phyloP scores from a whole-genome alignment of 768 basidiomycete species.

The Calvatia gigantea region DNA sequence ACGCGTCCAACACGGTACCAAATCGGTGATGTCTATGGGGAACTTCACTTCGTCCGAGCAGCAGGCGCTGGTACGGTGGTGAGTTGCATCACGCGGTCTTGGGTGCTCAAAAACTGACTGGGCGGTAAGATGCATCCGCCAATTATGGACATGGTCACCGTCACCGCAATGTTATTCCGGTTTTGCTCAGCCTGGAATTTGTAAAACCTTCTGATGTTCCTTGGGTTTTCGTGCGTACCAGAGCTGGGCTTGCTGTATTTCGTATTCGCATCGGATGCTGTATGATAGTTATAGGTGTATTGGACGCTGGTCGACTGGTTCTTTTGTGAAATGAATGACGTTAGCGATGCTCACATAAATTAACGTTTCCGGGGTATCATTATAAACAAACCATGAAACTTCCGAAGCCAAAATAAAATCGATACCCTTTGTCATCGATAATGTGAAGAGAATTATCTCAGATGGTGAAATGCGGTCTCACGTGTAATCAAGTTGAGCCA shows the following conservation, averaged over 20 bases:
- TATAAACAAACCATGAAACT: background rate
- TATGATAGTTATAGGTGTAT: conserved; percentile 11
- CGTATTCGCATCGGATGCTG: conserved; percentile 11
- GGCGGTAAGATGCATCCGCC: conserved; percentile 72
- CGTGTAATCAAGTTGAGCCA: conserved; percentile 33
- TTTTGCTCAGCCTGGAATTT: conserved; percentile 60
- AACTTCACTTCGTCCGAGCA: conserved; percentile 76
- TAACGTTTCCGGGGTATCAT: conserved; percentile 7
- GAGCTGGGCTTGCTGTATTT: conserved; percentile 4
- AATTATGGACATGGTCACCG: conserved; percentile 85
- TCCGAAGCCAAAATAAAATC: conserved; percentile 9
- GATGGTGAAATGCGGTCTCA: conserved; percentile 26
- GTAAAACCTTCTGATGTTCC: conserved; percentile 22
- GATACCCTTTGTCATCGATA: conserved; percentile 20
- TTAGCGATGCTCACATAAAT: conserved; percentile 6
- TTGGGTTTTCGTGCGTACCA: background rate
- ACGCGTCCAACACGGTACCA: conserved; percentile 78
- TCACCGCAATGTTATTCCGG: conserved; percentile 83
- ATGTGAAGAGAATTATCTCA: conserved; percentile 22
- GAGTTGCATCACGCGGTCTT: conserved; percentile 22
- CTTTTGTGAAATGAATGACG: conserved; percentile 11
- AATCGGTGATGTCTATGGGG: conserved; percentile 83
- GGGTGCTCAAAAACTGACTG: background rate
- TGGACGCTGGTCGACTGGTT: background rate
- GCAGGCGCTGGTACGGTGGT: conserved; percentile 84